Conservation (phyloP, 2,329 filamentous ascomycete species). For the Sclerotiophoma versabilis region DNA sequence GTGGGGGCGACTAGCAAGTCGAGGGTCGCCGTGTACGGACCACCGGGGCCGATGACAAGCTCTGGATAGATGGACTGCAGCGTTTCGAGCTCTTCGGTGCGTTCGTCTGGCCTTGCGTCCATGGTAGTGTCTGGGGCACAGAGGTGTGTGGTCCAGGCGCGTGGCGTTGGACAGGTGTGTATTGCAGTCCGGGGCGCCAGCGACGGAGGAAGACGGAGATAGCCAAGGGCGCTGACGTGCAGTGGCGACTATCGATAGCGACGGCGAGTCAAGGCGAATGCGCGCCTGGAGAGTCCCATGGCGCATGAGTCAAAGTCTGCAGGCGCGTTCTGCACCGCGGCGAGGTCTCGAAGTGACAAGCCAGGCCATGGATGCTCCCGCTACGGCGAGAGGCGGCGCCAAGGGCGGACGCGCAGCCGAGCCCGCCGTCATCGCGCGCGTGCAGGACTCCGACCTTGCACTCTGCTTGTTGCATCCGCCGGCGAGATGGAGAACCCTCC, state of each 20-base stretch:
- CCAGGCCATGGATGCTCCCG: neutral
- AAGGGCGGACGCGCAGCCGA: constrained; percentile 2
- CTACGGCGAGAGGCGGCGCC: neutral
- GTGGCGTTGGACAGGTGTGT: neutral
- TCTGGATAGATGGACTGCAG: constrained; percentile 70
- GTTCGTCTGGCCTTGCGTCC: constrained; percentile 60
- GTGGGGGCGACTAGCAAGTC: constrained; percentile 64
- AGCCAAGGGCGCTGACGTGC: constrained; percentile 22
- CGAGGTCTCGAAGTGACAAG: neutral
- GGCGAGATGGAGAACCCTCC: constrained; percentile 60
- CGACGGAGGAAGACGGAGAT: constrained; percentile 7
- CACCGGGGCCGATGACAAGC: constrained; percentile 57
- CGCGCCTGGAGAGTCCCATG: constrained; percentile 25
- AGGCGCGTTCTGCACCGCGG: neutral
- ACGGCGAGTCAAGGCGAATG: constrained; percentile 19
- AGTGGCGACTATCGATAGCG: constrained; percentile 24
- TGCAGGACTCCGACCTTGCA: neutral
- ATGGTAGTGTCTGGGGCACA: constrained; percentile 23
- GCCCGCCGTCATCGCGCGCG: neutral
- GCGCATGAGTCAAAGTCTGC: neutral
- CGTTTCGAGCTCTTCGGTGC: constrained; percentile 65
- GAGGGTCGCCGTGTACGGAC: constrained; percentile 57
- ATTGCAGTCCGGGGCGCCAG: constrained; percentile 10
- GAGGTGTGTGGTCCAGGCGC: neutral
- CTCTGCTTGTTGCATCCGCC: neutral